A percentile compares a stretch with the other conserved stretches of the same genome.
Evolutionary conservation across 345 rosid genomes (phyloP).

Genomic region (Cardamine occulta): DNA sequence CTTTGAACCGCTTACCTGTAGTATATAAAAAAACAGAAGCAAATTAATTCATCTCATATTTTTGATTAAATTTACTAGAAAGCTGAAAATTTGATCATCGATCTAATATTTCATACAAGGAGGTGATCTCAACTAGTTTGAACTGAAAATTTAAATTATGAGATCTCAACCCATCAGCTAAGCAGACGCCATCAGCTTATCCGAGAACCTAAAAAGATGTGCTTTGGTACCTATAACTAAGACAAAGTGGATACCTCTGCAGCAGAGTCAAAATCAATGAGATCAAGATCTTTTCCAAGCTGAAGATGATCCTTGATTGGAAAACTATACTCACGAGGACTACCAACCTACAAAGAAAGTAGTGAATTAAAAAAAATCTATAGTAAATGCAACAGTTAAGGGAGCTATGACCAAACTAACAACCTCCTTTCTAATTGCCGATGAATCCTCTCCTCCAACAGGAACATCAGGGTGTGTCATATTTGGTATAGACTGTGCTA

Average conservation of each 20-base stretch:
- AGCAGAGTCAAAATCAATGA: slow-evolving; percentile 69
- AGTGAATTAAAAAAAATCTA: background rate
- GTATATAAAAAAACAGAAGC: slow-evolving; percentile 15
- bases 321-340: slow-evolving; percentile 64
- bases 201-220: background rate
- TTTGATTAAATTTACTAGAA: background rate
- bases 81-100: background rate
- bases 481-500: slow-evolving; percentile 88
- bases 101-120: background rate
- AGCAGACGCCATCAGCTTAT: background rate
- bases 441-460: slow-evolving; percentile 74
- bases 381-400: background rate
- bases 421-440: slow-evolving; percentile 67
- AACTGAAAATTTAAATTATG: background rate
- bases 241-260: slow-evolving; percentile 43
- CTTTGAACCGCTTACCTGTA: slow-evolving; percentile 95
- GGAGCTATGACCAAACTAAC: slow-evolving; percentile 11
- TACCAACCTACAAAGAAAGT: slow-evolving; percentile 61
- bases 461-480: slow-evolving; percentile 94
- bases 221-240: background rate
- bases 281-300: slow-evolving; percentile 86
- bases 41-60: background rate
- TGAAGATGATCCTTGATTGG: slow-evolving; percentile 88
- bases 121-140: slow-evolving; percentile 37
- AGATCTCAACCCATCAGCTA: slow-evolving; percentile 2